Percentiles rank a stretch among this genome's conserved stretches.
phyloP scores from a whole-genome alignment of 148 eudicot genomes.

The Simmondsia chinensis region DNA sequence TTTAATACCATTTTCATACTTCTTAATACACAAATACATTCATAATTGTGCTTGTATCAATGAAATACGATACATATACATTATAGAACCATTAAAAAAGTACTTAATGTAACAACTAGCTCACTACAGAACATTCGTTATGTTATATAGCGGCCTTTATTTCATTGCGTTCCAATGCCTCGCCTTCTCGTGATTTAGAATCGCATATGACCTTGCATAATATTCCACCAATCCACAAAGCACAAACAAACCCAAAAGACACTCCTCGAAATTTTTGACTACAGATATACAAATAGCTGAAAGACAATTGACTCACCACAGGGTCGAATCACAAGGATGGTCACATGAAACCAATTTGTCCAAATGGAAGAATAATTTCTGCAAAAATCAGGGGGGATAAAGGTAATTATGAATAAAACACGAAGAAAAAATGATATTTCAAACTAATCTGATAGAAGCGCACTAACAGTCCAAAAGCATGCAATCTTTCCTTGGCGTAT shows the following conservation, averaged over 20 bases:
- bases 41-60: too few relatives aligned
- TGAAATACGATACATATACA: too few relatives aligned
- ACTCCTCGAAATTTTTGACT: background rate
- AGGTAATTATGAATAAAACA: conserved; percentile 4
- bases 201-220: background rate
- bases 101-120: too few relatives aligned
- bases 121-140: too few relatives aligned
- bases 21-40: too few relatives aligned
- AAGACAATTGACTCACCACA: conserved; percentile 61
- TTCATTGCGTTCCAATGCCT: too few relatives aligned
- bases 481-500: conserved; percentile 1
- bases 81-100: too few relatives aligned
- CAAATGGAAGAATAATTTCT: conserved; percentile 64
- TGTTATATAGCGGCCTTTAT: too few relatives aligned
- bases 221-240: background rate
- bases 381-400: conserved; percentile 24
- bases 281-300: conserved; percentile 7
- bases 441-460: too few relatives aligned
- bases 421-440: too few relatives aligned
- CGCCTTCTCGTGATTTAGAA: too few relatives aligned
- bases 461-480: background rate
- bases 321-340: conserved; percentile 48
- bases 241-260: conserved; percentile 4
- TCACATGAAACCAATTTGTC: conserved; percentile 66
- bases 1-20: too few relatives aligned